Evolutionary conservation across 306 rosid species (phyloP), one percentile per base, ranked within the genome.

Genomic region (Castanea mollissima): DNA sequence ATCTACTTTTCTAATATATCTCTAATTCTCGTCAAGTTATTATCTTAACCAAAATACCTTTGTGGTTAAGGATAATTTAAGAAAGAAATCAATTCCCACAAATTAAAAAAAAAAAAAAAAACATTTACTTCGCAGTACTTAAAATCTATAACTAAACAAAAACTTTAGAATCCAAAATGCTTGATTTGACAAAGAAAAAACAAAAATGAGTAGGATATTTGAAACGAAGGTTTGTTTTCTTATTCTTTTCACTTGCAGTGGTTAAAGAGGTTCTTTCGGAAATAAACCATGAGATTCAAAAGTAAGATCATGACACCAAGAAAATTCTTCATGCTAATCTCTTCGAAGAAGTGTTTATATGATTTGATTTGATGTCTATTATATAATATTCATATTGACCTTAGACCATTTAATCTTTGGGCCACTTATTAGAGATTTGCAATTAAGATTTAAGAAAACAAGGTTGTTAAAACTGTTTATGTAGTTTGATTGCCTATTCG

Each of bases 361-460:
- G 71, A 44, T 27, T 76, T 78, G 87, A 82, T 86, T 78, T 84
- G 81, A 89, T 85, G 71, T 76, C 55, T 34, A 41, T 41, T 67
- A 34, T 27, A 74, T 54, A 67, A 74, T 79, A 7, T 76, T 74
- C 79, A 73, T 55, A 58, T 85, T 78, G 84, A 76, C 84, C 74
- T 16, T 54, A 60, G 74, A 63, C 74, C 76, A 23, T 25, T 69
- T 64, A 71, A 62, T 63, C 63, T 58, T 55, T 57, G 41, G 63
- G 49, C 70, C 77, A 71, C 14, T 54, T 49, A 49, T 38, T 27
- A 19, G 69, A 54, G 65, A 80, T 52, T 78, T 82, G 51, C 14
- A 41, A 31, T 3, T 41, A 41, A 8, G 46, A 41, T 41, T 41
- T 41, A 78, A 86, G 58, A 63, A 85, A 57, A 74, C 80, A 27